A percentile compares a stretch with the other conserved stretches of the same genome.
Conservation (phyloP, 139 green algal genomes). For the Pleodorina starrii region DNA sequence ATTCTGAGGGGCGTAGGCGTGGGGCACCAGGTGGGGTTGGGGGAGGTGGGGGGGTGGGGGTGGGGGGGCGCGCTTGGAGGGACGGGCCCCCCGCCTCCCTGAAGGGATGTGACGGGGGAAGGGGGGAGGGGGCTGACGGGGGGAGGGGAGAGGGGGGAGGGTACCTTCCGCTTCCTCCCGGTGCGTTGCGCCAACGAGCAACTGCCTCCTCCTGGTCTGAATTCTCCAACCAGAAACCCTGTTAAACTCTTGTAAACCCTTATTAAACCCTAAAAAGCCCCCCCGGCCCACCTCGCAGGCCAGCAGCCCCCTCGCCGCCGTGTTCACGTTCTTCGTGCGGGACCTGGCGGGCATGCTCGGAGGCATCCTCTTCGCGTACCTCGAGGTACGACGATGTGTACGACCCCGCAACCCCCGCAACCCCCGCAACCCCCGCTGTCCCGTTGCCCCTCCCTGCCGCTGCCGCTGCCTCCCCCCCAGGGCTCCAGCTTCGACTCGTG, state of each 20-base stretch:
- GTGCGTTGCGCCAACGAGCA: no score
- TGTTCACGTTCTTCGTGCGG: slow-evolving; percentile 79
- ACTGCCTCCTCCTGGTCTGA: no score
- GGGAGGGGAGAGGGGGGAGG: background rate
- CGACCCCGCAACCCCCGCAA: background rate
- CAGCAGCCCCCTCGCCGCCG: slow-evolving; percentile 74
- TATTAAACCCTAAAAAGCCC: no score
- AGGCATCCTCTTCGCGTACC: slow-evolving; percentile 78
- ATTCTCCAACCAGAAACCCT: no score
- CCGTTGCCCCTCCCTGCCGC: background rate
- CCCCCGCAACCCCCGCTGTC: background rate
- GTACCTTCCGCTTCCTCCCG: no score
- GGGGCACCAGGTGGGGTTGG: slow-evolving; percentile 63
- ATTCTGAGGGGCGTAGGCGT: slow-evolving; percentile 83
- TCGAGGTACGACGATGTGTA: slow-evolving; percentile 51
- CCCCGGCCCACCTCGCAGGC: slow-evolving; percentile 54
- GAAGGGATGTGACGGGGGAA: no score
- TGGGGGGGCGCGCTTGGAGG: no score
- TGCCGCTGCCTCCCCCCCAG: background rate
- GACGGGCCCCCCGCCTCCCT: no score
- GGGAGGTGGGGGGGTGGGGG: no score
- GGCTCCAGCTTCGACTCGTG: slow-evolving; percentile 55
- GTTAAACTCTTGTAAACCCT: no score
- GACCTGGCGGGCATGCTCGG: slow-evolving; percentile 82
- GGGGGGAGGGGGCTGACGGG: background rate